Evolutionary conservation across 306 rosid genomes (phyloP).

Genomic region (Cyclanthera cordifolia): DNA sequence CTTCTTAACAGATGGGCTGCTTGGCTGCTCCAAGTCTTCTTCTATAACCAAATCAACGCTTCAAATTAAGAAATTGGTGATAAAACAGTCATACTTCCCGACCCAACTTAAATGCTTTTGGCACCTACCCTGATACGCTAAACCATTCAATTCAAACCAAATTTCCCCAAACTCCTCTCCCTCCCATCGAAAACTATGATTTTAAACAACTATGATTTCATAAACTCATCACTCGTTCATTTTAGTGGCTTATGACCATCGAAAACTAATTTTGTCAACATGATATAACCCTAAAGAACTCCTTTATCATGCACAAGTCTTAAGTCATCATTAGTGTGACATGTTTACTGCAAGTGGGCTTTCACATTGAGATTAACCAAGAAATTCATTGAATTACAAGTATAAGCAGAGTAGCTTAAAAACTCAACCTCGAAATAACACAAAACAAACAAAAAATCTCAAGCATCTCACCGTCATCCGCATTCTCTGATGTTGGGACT

Average conservation of each 20-base stretch:
- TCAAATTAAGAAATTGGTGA: conserved; percentile 4
- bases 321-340: background rate
- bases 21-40: conserved; percentile 65
- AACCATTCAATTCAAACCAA: background rate
- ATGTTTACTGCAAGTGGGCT: background rate
- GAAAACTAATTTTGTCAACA: background rate
- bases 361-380: background rate
- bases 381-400: background rate
- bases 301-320: too few relatives aligned
- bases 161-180: background rate
- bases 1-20: conserved; percentile 91
- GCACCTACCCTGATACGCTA: background rate
- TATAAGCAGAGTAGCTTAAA: background rate
- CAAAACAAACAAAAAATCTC: too few relatives aligned
- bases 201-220: background rate
- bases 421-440: too few relatives aligned
- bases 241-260: too few relatives aligned
- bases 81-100: background rate
- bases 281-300: background rate
- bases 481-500: conserved; percentile 40
- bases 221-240: too few relatives aligned
- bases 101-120: background rate
- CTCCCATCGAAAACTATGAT: too few relatives aligned
- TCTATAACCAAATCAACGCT: conserved; percentile 34
- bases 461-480: conserved; percentile 53